phyloP scores from a whole-genome alignment of 139 green algal genomes.

The Picochlorum costavermella region DNA sequence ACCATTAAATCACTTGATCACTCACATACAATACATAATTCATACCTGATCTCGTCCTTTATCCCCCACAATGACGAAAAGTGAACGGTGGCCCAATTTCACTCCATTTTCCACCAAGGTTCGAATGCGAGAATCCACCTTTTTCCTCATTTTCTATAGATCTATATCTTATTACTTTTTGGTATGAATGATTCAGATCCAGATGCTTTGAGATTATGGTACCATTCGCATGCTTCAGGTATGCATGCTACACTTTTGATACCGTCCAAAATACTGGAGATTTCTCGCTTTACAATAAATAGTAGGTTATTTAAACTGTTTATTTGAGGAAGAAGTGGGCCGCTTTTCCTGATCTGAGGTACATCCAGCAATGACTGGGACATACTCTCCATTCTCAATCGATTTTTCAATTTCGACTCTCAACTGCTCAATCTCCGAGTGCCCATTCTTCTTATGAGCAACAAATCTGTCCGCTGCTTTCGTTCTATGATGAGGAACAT shows the following conservation, averaged over 20 bases:
- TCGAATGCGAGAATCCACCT: constrained; percentile 89
- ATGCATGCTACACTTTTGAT: too few species aligned
- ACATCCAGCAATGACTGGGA: neutral
- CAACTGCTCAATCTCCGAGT: constrained; percentile 13
- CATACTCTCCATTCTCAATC: neutral
- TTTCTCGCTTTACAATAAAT: too few species aligned
- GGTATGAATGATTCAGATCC: neutral
- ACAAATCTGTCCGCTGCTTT: constrained; percentile 13
- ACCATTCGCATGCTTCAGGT: neutral
- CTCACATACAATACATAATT: neutral
- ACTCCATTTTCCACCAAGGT: constrained; percentile 97
- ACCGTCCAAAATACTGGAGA: too few species aligned
- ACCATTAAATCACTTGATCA: neutral
- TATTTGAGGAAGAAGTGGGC: neutral
- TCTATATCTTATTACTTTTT: neutral
- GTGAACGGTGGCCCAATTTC: constrained; percentile 67
- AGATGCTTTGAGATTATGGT: neutral
- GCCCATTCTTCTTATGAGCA: neutral
- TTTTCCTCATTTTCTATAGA: constrained; percentile 86
- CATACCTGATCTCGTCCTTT: constrained; percentile 79
- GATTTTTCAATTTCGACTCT: neutral
- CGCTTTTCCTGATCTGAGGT: neutral
- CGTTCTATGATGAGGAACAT: constrained; percentile 6
- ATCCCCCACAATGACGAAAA: constrained; percentile 97
- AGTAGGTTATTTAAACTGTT: too few species aligned